Evolutionary conservation across 169 alveolate genomes (phyloP).

Genomic region (Plasmodium blacklocki): DNA sequence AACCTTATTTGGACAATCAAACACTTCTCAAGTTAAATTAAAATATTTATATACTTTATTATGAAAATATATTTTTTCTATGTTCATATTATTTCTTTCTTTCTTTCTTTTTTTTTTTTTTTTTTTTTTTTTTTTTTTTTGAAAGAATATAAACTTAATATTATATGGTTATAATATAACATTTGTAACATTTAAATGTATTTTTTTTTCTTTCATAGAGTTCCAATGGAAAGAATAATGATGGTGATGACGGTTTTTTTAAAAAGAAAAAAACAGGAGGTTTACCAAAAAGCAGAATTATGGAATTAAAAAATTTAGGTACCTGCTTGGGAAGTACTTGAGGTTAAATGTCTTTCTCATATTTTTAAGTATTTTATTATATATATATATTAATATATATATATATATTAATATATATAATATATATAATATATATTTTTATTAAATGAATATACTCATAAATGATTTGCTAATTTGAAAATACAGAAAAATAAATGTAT

Average conservation of each 20-base stretch:
- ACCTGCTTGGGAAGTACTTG: conserved; percentile 73
- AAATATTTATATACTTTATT: too few species aligned
- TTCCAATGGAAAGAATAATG: conserved; percentile 24
- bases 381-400: too few species aligned
- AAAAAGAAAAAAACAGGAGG: conserved; percentile 46
- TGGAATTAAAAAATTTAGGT: conserved; percentile 73
- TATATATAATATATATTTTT: too few species aligned
- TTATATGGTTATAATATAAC: not conserved
- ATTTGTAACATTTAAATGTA: not conserved
- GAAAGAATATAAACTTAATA: not conserved
- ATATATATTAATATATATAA: too few species aligned
- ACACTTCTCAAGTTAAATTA: conserved; percentile 13
- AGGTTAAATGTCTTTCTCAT: conserved; percentile 36
- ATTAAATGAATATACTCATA: conserved; percentile 31
- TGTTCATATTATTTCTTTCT: not conserved
- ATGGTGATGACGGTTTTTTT: conserved; percentile 28
- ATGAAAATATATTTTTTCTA: too few species aligned
- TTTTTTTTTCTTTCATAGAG: conserved; percentile 3
- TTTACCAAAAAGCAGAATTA: conserved; percentile 38
- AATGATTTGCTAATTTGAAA: conserved; percentile 77
- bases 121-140: not conserved
- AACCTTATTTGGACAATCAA: conserved; percentile 59
- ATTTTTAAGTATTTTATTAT: conserved; percentile 4
- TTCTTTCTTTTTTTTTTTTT: too few species aligned
- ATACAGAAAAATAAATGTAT: conserved; percentile 49